These are phyloP conservation scores for Trichophaea hybrida DNA, from an alignment of 2,329 filamentous ascomycete genomes.

Conservation along the genomic window DNA sequence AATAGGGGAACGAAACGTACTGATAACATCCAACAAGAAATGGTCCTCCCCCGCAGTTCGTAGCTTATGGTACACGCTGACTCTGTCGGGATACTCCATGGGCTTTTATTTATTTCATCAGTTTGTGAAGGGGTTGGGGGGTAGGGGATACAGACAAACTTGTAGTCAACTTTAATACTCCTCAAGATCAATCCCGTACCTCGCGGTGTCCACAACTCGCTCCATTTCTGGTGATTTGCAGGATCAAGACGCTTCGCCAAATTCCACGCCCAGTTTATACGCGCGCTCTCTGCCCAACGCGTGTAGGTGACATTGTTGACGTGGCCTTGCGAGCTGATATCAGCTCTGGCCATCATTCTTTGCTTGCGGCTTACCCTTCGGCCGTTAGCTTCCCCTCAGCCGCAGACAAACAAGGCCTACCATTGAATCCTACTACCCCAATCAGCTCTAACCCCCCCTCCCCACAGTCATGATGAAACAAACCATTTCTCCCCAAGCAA, in stretches of 20 bases:
- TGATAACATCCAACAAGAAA: constrained; percentile 46
- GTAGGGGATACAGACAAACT: constrained; percentile 51
- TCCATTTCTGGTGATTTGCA: constrained; percentile 49
- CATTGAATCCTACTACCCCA: constrained; percentile 24
- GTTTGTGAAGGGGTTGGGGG: background rate
- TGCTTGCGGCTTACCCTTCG: background rate
- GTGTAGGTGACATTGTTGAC: constrained; percentile 80
- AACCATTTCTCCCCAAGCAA: constrained; percentile 81
- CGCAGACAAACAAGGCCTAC: constrained; percentile 9
- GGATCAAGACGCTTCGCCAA: constrained; percentile 51
- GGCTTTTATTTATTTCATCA: constrained; percentile 39
- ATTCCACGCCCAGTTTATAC: constrained; percentile 64
- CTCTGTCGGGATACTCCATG: constrained; percentile 66
- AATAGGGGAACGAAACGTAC: constrained; percentile 4
- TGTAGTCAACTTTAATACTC: constrained; percentile 70
- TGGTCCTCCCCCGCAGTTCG: constrained; percentile 34
- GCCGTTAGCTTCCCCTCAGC: background rate
- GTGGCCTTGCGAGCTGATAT: constrained; percentile 40
- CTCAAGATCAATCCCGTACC: constrained; percentile 61
- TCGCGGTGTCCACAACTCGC: constrained; percentile 50
- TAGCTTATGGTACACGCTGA: constrained; percentile 74
- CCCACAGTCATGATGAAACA: constrained; percentile 22
- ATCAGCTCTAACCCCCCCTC: background rate
- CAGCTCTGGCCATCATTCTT: background rate
- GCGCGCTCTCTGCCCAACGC: constrained; percentile 65